Evolutionary conservation across 2,329 filamentous ascomycete species (phyloP).

Genomic region (Aureobasidium lini): DNA sequence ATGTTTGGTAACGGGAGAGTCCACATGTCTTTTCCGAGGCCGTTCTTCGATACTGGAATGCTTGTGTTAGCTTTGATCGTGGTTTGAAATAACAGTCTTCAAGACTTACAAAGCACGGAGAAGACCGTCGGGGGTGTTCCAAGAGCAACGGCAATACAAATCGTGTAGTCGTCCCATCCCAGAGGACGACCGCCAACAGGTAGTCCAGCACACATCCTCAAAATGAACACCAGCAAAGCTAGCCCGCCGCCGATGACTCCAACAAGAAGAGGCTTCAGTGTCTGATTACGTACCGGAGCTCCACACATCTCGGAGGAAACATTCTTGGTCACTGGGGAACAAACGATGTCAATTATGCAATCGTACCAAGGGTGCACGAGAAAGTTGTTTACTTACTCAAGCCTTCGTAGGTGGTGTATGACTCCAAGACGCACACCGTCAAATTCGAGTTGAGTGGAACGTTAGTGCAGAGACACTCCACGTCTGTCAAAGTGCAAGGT

Average conservation of each 20-base stretch:
- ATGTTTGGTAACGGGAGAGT: slow-evolving; percentile 17
- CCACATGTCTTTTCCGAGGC: slow-evolving; percentile 21
- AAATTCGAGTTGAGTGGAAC: slow-evolving; percentile 12
- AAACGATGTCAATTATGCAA: background rate
- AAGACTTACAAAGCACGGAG: slow-evolving; percentile 6
- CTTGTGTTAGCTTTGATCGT: background rate
- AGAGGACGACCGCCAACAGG: slow-evolving; percentile 14
- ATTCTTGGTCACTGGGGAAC: slow-evolving; percentile 9
- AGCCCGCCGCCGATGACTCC: slow-evolving; percentile 17
- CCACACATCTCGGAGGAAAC: slow-evolving; percentile 7
- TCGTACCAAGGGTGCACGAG: no score
- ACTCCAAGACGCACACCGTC: slow-evolving; percentile 12
- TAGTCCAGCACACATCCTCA: slow-evolving; percentile 15
- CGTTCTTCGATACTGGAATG: slow-evolving; percentile 16
- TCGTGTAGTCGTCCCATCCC: slow-evolving; percentile 35
- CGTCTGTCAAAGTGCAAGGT: slow-evolving; percentile 17
- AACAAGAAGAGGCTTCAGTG: slow-evolving; percentile 11
- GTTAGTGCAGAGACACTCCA: slow-evolving; percentile 19
- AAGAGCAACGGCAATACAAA: slow-evolving; percentile 25
- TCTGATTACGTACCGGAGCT: slow-evolving; percentile 14
- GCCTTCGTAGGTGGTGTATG: slow-evolving; percentile 6
- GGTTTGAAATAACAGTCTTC: no score
- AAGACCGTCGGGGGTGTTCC: slow-evolving; percentile 20
- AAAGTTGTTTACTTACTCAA: background rate
- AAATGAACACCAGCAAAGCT: slow-evolving; percentile 16